Percentiles rank a stretch among this genome's conserved stretches.
These are phyloP conservation scores for Byssochlamys sp. DNA, from an alignment of 2,329 filamentous ascomycete genomes.

Conservation along the genomic window DNA sequence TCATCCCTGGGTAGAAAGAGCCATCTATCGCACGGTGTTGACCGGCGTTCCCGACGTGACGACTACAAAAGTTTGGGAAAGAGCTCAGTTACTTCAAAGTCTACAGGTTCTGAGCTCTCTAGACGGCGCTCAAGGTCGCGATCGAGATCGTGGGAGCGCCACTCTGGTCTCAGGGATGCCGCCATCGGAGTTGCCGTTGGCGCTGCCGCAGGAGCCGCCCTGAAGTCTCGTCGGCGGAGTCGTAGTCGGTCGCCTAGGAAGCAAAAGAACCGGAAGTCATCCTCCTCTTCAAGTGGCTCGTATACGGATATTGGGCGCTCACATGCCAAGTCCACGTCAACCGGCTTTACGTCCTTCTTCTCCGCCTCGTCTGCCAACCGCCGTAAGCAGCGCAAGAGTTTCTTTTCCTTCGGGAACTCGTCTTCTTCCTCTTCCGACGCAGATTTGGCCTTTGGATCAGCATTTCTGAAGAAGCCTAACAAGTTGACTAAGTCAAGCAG, in stretches of 20 bases:
- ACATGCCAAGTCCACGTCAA: background rate
- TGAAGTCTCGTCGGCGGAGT: background rate
- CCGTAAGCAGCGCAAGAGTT: slow-evolving; percentile 41
- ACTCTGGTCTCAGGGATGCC: slow-evolving; percentile 23
- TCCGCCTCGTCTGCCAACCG: slow-evolving; percentile 52
- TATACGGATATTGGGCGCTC: slow-evolving; percentile 50
- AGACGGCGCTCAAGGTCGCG: slow-evolving; percentile 30
- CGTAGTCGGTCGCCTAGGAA: slow-evolving; percentile 22
- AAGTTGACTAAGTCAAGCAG: slow-evolving; percentile 3
- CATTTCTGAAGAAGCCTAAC: slow-evolving; percentile 32
- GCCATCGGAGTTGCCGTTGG: slow-evolving; percentile 30
- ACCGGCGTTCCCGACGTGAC: slow-evolving; percentile 18
- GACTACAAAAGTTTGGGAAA: slow-evolving; percentile 15
- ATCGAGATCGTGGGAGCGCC: slow-evolving; percentile 29
- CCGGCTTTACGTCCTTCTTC: background rate
- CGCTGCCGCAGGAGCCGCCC: slow-evolving; percentile 16
- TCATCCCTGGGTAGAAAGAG: slow-evolving; percentile 26
- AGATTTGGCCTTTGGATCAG: slow-evolving; percentile 59
- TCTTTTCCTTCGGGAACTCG: slow-evolving; percentile 52
- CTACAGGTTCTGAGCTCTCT: slow-evolving; percentile 12
- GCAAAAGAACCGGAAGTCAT: slow-evolving; percentile 25
- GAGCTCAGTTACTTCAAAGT: slow-evolving; percentile 5
- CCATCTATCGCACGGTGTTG: slow-evolving; percentile 36
- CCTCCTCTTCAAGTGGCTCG: slow-evolving; percentile 49
- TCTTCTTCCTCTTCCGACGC: slow-evolving; percentile 60